Evolutionary conservation across 2,329 filamentous ascomycete genomes (phyloP), one percentile per base, ranked within the genome.

Genomic region (Cladosporium cucumerinum): DNA sequence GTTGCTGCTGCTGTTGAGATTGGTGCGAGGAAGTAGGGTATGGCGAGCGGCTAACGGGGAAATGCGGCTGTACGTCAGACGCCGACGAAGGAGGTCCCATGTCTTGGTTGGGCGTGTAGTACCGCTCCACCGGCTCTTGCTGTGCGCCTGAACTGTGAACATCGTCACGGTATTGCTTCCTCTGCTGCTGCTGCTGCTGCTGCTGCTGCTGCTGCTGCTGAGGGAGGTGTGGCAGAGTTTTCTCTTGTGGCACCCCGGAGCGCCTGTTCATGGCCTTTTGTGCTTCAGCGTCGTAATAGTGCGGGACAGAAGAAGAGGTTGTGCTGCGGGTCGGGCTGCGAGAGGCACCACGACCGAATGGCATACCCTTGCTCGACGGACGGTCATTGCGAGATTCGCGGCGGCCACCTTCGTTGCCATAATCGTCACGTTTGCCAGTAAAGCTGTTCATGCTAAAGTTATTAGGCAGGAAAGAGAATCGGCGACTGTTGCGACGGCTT

Each of bases 401-500:
- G 26, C 67, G 67, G 57, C 69, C 68, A 16, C 69, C 68, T 55
- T 70, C 68, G 30, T 70, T 67, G 54, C 78, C 78, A 23, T 73
- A 72, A 18, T 76, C 72, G 32, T 77, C 72, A 51, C 78, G 74
- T 52, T 79, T 75, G n/a, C 72, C 69, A 52, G 68, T 67, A 72
- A 78, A 73, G 77, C 77, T 75, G 61, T 75, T 81, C 68, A 78
- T 77, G 34, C 81, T 82, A 62, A 83, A 77, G n/a, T 78, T 81
- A 26, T 76, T 76, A 1, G 82, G 82, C 25, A 84, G 69, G 66
- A 84, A 78, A 1, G 82, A 84, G 72, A 84, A 85, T 34, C 82
- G 76, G 51, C 81, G 75, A 7, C 78, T 79, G 3, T 77, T 73
- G 64, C 82, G 79, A 39, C 77, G 74, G 14, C 72, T 71, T 28